A percentile compares a stretch with the other conserved stretches of the same genome.
Evolutionary conservation across 2,329 filamentous ascomycete species (phyloP).

Genomic region (Ilyonectria robusta): DNA sequence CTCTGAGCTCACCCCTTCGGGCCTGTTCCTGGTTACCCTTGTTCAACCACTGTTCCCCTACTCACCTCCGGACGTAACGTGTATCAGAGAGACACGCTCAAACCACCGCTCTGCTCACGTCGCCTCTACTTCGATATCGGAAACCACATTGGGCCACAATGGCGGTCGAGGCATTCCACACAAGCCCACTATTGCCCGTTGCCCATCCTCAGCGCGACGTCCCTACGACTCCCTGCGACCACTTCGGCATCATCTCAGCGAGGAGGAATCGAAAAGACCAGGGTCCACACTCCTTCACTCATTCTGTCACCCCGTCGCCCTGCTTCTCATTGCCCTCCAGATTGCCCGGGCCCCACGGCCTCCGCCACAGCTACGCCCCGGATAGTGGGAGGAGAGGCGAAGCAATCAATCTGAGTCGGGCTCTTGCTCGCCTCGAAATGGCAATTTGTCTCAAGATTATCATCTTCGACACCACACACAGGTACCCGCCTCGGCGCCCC

Average conservation of each 20-base stretch:
- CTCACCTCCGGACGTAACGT: neutral
- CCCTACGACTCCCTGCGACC: neutral
- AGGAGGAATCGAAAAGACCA: neutral
- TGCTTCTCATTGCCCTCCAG: neutral
- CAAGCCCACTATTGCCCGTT: neutral
- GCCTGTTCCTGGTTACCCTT: constrained; percentile 2
- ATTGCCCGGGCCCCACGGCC: neutral
- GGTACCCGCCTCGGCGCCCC: neutral
- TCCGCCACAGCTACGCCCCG: neutral
- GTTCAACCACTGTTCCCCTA: neutral
- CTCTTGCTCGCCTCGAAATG: neutral
- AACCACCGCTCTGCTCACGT: neutral
- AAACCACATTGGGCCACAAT: neutral
- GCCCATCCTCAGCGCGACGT: neutral
- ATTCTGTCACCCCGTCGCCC: neutral
- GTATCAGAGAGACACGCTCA: neutral
- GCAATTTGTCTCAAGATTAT: neutral
- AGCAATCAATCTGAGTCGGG: constrained; percentile 4
- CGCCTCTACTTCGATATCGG: neutral
- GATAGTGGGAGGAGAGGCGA: neutral
- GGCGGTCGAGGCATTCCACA: neutral
- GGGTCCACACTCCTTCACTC: neutral
- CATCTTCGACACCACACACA: neutral
- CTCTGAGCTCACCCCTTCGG: constrained; percentile 10
- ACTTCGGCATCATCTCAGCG: neutral